Evolutionary conservation across 805 yeast species (phyloP), one percentile per base, ranked within the genome.

Genomic region (Ascoidea asiatica): DNA sequence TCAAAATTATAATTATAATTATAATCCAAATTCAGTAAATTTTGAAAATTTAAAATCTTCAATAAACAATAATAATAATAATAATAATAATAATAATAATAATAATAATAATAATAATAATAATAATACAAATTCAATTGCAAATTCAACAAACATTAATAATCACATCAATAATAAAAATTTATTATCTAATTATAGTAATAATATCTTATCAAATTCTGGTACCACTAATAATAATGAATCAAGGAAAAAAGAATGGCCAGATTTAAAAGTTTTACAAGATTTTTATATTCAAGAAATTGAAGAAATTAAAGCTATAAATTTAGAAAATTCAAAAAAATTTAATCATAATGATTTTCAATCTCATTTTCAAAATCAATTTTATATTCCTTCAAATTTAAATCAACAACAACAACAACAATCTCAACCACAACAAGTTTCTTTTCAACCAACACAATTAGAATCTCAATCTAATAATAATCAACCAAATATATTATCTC

Each of bases 261-360:
- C 97, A 1, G 96, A 90, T 55, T 64, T 85, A n/a, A 56, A 65
- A 22, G 75, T 84, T 0, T 64, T 89, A 50, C 80, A 79, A 50
- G 95, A 87, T 49, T 90, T 79, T 61, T 78, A 86, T 1, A 67
- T 64, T 35, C 81, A 80, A 50, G 96, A 89, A 60, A 62, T 56
- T 57, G 53, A 75, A 58, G 60, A 69, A 73, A 47, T 54, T 66
- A 38, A 62, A 67, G 49, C 58, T 58, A 46, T 70, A 67, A 43
- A n/a, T n/a, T n/a, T n/a, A n/a, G n/a, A n/a, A 70, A 69, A 0
- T 46, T 60, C 8, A 57, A 29, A 29, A 29, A 11, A 29, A 29
- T 3, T 15, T 29, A 11, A 42, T 15, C 17, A 21, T 21, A 35
- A n/a, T 17, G n/a, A n/a, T n/a, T 33, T 39, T n/a, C 41, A 42